Evolutionary conservation across 2,329 filamentous ascomycete species (phyloP), one percentile per base, ranked within the genome.

Genomic region (Fusarium verticillioides): DNA sequence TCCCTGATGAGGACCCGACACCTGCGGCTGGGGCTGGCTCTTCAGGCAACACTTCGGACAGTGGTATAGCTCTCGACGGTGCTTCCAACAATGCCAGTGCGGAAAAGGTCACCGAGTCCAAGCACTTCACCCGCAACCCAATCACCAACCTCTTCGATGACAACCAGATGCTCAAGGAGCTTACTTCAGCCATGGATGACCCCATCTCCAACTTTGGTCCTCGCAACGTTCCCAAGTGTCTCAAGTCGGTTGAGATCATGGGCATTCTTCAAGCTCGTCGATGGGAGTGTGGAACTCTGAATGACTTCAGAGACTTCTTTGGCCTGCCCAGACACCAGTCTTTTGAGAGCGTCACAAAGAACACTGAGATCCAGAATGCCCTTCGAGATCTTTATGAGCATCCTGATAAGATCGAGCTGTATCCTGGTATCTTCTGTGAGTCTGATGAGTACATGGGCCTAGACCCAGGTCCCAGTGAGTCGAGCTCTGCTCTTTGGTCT

Each of bases 371-470:
- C 6, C 60, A 69, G n/a, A 52, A 60, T 9, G 59, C 63, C 2
- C 54, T 78, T 2, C 63, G 73, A 15, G 80, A 84, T 52, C 82
- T 91, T 18, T 89, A 89, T 74, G 87, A 88, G 26, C 86, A 90
- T 69, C 88, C 89, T 0, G 90, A 91, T 75, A 87, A 85, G 72
- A 87, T 92, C 8, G 90, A 92, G 69, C 82, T 91, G 43, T 92
- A 92, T 77, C 88, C 90, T 5, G 90, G 88, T 53, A 84, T 94
- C 21, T 89, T 94, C 1, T 87, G 90, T 4, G 92, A 94, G 78
- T 65, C 70, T 2, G 47, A 65, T 4, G 28, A 52, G 34, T 34
- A 53, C 4, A 89, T 87, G 70, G 88, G 91, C 0, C 89, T 92
- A 85, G 83, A 87, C 4, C 90, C 89, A 3, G 92, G 91, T 40